Conservation (phyloP, 2,329 filamentous ascomycete genomes). For the Leptographium flavum region DNA sequence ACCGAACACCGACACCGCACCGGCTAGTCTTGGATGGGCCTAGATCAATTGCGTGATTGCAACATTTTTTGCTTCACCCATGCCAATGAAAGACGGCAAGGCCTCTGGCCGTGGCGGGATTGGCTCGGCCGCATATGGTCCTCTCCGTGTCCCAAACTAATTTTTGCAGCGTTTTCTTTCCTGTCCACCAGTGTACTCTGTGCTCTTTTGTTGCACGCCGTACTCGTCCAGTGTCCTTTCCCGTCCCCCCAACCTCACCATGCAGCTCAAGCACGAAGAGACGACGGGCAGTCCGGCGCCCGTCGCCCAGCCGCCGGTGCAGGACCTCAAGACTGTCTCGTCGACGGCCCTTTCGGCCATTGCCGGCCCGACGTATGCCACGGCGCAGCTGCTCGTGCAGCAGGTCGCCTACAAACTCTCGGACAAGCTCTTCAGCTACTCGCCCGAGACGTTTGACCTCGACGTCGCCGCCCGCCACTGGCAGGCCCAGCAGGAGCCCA, state of each 20-base stretch:
- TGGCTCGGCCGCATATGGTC: too few relatives aligned
- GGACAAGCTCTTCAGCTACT: constrained; percentile 96
- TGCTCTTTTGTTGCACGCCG: too few relatives aligned
- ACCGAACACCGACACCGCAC: neutral
- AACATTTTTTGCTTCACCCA: neutral
- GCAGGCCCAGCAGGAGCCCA: constrained; percentile 54
- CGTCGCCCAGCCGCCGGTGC: neutral
- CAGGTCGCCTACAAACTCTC: constrained; percentile 91
- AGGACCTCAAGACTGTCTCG: constrained; percentile 26
- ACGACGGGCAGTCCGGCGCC: constrained; percentile 11
- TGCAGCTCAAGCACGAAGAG: constrained; percentile 13
- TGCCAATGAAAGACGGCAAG: too few relatives aligned
- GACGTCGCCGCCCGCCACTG: constrained; percentile 72
- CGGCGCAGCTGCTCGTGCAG: constrained; percentile 84
- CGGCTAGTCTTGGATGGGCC: neutral
- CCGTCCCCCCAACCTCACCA: neutral
- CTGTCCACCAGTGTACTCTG: neutral
- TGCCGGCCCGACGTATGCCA: constrained; percentile 80
- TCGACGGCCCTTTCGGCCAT: constrained; percentile 44
- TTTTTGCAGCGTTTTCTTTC: too few relatives aligned
- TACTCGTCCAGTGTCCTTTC: too few relatives aligned
- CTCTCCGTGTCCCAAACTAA: too few relatives aligned
- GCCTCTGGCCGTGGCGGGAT: too few relatives aligned
- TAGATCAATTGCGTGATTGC: constrained; percentile 14
- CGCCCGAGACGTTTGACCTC: constrained; percentile 82